Conservation (phyloP, 805 yeast species). For the Dipodascopsis uninucleata region DNA sequence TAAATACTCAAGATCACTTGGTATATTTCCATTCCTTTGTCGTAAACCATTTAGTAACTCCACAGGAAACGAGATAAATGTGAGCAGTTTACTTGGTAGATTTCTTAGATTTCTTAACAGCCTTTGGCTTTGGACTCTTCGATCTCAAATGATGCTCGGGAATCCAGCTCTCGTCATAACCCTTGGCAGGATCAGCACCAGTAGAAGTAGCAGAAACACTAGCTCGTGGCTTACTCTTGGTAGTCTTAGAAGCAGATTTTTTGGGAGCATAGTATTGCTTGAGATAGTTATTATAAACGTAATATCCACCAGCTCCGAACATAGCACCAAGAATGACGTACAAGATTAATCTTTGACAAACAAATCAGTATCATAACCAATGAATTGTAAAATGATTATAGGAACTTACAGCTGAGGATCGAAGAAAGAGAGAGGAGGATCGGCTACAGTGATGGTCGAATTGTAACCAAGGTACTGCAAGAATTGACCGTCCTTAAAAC, state of each 20-base stretch:
- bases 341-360: conserved; percentile 12
- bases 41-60: too few relatives aligned
- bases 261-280: conserved; percentile 19
- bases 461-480: conserved; percentile 23
- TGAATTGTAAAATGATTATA: neutral
- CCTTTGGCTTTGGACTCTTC: conserved; percentile 31
- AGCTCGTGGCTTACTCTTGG: too few relatives aligned
- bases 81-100: conserved; percentile 1
- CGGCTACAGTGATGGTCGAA: conserved; percentile 48
- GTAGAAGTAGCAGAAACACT: conserved; percentile 23
- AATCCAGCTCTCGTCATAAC: conserved; percentile 44
- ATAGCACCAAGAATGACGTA: conserved; percentile 14
- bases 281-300: conserved; percentile 11
- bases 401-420: conserved; percentile 50
- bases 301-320: conserved; percentile 24
- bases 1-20: too few relatives aligned
- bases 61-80: too few relatives aligned
- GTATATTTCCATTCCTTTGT: too few relatives aligned
- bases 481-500: conserved; percentile 17
- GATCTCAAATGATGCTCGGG: conserved; percentile 43
- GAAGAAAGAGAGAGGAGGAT: conserved; percentile 63
- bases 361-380: neutral
- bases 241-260: conserved; percentile 13
- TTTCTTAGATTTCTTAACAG: conserved; percentile 31
- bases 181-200: conserved; percentile 30